These are phyloP conservation scores for Phaeophleospora eucalypticola DNA, from an alignment of 2,329 filamentous ascomycete species.

Conservation along the genomic window DNA sequence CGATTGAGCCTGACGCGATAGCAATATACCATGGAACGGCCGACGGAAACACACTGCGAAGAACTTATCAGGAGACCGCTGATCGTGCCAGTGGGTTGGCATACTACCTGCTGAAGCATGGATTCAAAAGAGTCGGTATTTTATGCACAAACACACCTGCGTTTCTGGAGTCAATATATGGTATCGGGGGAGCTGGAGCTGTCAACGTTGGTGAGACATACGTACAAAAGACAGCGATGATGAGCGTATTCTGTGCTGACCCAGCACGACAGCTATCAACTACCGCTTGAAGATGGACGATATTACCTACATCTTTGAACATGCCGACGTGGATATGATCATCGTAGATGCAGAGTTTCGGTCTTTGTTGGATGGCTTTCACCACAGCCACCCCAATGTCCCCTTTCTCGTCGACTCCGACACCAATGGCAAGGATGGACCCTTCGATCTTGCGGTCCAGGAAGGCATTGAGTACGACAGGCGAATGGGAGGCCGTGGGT, in stretches of 20 bases:
- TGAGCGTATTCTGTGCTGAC: too few species aligned
- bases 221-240: too few species aligned
- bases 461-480: conserved; percentile 73
- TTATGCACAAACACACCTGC: conserved; percentile 90
- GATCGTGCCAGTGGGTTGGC: conserved; percentile 83
- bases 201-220: conserved; percentile 74
- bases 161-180: conserved; percentile 87
- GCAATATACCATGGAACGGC: conserved; percentile 22
- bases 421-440: conserved; percentile 72
- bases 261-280: conserved; percentile 61
- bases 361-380: conserved; percentile 64
- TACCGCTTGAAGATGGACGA: conserved; percentile 78
- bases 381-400: conserved; percentile 56
- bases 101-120: conserved; percentile 76
- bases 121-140: conserved; percentile 74
- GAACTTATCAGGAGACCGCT: conserved; percentile 76
- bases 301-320: conserved; percentile 84
- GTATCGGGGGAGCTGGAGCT: conserved; percentile 74
- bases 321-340: conserved; percentile 80
- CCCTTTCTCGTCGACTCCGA: conserved; percentile 79
- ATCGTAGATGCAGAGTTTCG: conserved; percentile 81
- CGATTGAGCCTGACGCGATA: conserved; percentile 69
- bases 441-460: conserved; percentile 76
- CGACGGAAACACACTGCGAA: conserved; percentile 64
- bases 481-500: conserved; percentile 63